phyloP scores from a whole-genome alignment of 495 filamentous ascomycete genomes.

The Penicillium waksmanii region DNA sequence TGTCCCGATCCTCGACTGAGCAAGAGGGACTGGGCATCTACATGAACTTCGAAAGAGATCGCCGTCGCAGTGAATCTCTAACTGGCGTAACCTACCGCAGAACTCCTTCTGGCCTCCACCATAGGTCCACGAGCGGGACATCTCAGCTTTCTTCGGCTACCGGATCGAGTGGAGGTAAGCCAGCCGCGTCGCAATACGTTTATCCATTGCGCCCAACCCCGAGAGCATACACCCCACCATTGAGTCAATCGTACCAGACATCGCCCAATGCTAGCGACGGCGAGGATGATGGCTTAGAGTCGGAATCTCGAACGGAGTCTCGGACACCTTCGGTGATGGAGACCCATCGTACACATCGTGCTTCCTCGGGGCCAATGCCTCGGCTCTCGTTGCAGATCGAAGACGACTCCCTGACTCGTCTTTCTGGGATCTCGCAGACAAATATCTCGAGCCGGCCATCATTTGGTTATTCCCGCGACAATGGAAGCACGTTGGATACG shows the following conservation, averaged over 20 bases:
- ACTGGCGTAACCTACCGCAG: slow-evolving; percentile 33
- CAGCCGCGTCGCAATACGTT: slow-evolving; percentile 53
- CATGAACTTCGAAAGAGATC: slow-evolving; percentile 47
- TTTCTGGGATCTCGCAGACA: slow-evolving; percentile 55
- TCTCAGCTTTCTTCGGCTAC: slow-evolving; percentile 57
- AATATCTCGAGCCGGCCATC: slow-evolving; percentile 56
- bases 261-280: slow-evolving; percentile 53
- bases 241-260: slow-evolving; percentile 53
- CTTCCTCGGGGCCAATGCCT: slow-evolving; percentile 38
- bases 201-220: slow-evolving; percentile 65
- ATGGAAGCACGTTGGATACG: slow-evolving; percentile 45
- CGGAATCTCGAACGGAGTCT: slow-evolving; percentile 27
- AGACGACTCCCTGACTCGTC: slow-evolving; percentile 49
- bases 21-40: slow-evolving; percentile 61
- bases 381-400: slow-evolving; percentile 51
- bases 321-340: slow-evolving; percentile 26
- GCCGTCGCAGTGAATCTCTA: slow-evolving; percentile 34
- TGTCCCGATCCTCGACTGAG: slow-evolving; percentile 58
- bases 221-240: slow-evolving; percentile 58
- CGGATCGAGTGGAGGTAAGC: slow-evolving; percentile 52
- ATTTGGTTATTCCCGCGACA: slow-evolving; percentile 52
- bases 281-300: slow-evolving; percentile 37
- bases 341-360: slow-evolving; percentile 32
- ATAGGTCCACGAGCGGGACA: slow-evolving; percentile 58
- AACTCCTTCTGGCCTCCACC: slow-evolving; percentile 45